Evolutionary conservation across 371 early-diverging fungal genomes (phyloP), one percentile per base, ranked within the genome.

Genomic region (Phascolomyces articulosus): DNA sequence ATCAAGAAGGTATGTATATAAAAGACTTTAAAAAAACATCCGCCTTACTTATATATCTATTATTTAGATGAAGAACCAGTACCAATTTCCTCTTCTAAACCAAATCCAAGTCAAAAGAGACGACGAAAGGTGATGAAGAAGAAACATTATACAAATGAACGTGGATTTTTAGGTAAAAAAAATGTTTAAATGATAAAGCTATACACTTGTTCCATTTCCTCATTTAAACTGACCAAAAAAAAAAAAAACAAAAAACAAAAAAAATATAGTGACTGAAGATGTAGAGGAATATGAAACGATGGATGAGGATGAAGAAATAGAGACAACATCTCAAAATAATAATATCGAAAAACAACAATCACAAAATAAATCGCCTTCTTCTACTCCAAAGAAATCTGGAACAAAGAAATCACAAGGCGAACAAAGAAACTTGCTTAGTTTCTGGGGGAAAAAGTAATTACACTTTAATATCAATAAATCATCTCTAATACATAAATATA

Each of bases 101-200:
- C n/a, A 15, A 55, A 31, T 18, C 20, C 26, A 0, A 40, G 13
- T n/a, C 44, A n/a, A 44, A 44, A 44, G 16, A 44, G 16, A 44
- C 44, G 44, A 34, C 58, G 58, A 23, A 58, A 40, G 24, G 58
- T 58, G 3, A 23, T 23, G 3, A 58, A 40, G 41, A 58, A 40
- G 20, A 58, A 58, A 40, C 40, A 58, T 15, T 58, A 58, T 40
- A 58, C 58, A 28, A 40, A 58, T 26, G 58, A 34, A 20, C 58
- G 58, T 58, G 58, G 58, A n/a, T 58, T 40, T 40, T 31, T 40
- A 31, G 41, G 58, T 58, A 58, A 9, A 34, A 34, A 34, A 34
- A 34, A 34, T 34, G 11, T 9, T 11, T 34, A 9, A 11, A 34
- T 9, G 6, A 34, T 9, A 34, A 2, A 11, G 11, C 1, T 9